A percentile compares a stretch with the other conserved stretches of the same genome.
Evolutionary conservation across 75 land plant genomes (phyloP).

Genomic region (Selaginella tamariscina): DNA sequence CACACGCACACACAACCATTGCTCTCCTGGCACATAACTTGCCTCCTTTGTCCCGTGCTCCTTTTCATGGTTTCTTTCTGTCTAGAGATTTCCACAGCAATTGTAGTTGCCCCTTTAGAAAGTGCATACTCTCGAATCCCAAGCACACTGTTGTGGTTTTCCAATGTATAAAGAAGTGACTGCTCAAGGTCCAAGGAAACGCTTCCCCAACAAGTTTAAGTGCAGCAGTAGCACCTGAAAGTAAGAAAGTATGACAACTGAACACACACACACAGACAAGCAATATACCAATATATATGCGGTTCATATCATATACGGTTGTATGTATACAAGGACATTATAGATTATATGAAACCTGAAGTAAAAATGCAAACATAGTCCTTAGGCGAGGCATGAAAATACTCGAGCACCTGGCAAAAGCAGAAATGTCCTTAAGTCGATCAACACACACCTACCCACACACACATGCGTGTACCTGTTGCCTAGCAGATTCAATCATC

Average conservation of each 20-base stretch:
- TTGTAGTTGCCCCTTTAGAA: slow-evolving; percentile 45
- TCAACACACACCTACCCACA: no score
- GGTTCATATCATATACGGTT: no score
- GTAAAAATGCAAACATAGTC: slow-evolving; percentile 87
- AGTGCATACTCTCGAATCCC: slow-evolving; percentile 97
- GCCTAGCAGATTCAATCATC: slow-evolving; percentile 43
- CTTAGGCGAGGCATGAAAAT: slow-evolving; percentile 59
- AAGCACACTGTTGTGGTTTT: slow-evolving; percentile 95
- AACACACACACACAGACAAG: no score
- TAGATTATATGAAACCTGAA: no score
- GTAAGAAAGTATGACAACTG: no score
- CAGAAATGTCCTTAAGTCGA: no score
- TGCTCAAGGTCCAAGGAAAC: slow-evolving; percentile 72
- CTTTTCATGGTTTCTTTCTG: background rate
- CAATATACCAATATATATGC: no score
- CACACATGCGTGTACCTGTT: slow-evolving; percentile 33
- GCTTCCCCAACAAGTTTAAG: slow-evolving; percentile 79
- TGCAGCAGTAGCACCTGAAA: slow-evolving; percentile 93
- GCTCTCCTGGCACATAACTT: background rate
- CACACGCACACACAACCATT: no score
- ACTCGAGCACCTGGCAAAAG: slow-evolving; percentile 55
- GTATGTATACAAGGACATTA: no score
- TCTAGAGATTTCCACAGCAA: slow-evolving; percentile 46
- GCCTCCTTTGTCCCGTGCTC: background rate
- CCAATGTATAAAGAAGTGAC: slow-evolving; percentile 70